Base-by-base conservation (phyloP, 2,329 filamentous ascomycete species). In the Neodidymelliopsis sp. region DNA sequence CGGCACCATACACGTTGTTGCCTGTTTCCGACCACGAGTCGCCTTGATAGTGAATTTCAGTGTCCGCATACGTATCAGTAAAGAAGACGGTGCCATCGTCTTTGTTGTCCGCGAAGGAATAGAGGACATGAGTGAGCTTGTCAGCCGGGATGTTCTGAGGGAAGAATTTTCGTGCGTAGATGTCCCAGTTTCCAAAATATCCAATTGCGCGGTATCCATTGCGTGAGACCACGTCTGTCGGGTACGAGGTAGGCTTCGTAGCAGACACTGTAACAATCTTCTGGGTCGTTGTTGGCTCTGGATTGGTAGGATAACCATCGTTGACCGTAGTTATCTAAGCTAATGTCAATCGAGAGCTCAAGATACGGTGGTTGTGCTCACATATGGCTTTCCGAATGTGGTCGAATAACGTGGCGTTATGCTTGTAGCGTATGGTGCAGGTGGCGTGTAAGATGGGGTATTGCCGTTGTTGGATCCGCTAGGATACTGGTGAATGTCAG, bases 81-180 rank as follows among this genome's bases (percentile, higher is more conserved):
- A 69, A 41, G 34, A 63, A 52, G 31, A 74, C 91, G 73, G 95
- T 90, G 38, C 93, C 93, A 23, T 82, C 84, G 3, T 93, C 89
- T 2, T 84, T 82, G 49, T 96, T 84, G 69, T 97, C 95, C 66
- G 90, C 93, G 74, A 97, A 97, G 12, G 92, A 82, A 64, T 97
- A 97, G 12, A 97, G 84, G 4, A 97, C 75, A 67, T 97, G 93
- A 0, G 92, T 97, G 30, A 97, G 82, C 46, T 90, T 88, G 44
- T 91, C 83, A 3, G 81, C 85, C 0, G 90, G 89, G 5, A 97
- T 81, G 67, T 96, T 85, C 67, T 95, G 88, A 0, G 92, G 91
- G n/a, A 86, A 82, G 69, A 94, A 88, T 63, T 93, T 88, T 45
- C 92, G 85, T 28, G 79, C 90, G 72, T 97, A 97, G 60, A 96